Conservation (phyloP, 176 grass and related monocot species). For the Echinochloa phyllopogon region DNA sequence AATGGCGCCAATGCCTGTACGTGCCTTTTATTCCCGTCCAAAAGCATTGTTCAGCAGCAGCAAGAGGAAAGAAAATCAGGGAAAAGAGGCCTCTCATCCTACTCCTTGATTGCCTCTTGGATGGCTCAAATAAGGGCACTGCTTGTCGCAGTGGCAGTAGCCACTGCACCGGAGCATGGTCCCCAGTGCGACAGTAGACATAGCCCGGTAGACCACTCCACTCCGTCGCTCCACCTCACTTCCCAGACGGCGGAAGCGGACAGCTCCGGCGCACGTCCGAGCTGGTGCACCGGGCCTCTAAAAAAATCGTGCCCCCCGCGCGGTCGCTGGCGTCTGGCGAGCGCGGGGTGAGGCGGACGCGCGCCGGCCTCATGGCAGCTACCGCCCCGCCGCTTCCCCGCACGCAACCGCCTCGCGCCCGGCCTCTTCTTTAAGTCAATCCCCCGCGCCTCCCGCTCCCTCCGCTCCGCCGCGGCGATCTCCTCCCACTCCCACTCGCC, state of each 20-base stretch:
- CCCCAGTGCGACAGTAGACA: background rate
- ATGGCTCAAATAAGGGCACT: too few relatives aligned
- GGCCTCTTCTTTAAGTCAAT: slow-evolving; percentile 49
- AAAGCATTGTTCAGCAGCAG: too few relatives aligned
- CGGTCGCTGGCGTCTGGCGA: slow-evolving; percentile 44
- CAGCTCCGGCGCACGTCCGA: slow-evolving; percentile 44
- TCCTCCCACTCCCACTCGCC: background rate
- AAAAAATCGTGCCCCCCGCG: slow-evolving; percentile 31
- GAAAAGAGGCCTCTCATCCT: too few relatives aligned
- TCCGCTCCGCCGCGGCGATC: slow-evolving; percentile 1
- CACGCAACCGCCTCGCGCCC: slow-evolving; percentile 79
- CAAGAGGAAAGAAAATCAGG: too few relatives aligned
- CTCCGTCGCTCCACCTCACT: background rate
- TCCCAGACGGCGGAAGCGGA: slow-evolving; percentile 30
- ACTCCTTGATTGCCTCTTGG: too few relatives aligned
- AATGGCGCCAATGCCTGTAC: too few relatives aligned
- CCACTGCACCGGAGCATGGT: too few relatives aligned
- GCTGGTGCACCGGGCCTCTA: slow-evolving; percentile 49
- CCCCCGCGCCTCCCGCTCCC: background rate
- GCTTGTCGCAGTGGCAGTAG: too few relatives aligned
- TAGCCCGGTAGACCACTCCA: slow-evolving; percentile 14
- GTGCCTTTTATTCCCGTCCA: too few relatives aligned
- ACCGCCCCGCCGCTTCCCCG: slow-evolving; percentile 69
- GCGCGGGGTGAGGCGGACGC: slow-evolving; percentile 61
- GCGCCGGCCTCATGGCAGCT: slow-evolving; percentile 75